These are phyloP conservation scores for Ophiocordyceps camponoti-rufipedis DNA, from an alignment of 2,329 filamentous ascomycete genomes.

Conservation along the genomic window DNA sequence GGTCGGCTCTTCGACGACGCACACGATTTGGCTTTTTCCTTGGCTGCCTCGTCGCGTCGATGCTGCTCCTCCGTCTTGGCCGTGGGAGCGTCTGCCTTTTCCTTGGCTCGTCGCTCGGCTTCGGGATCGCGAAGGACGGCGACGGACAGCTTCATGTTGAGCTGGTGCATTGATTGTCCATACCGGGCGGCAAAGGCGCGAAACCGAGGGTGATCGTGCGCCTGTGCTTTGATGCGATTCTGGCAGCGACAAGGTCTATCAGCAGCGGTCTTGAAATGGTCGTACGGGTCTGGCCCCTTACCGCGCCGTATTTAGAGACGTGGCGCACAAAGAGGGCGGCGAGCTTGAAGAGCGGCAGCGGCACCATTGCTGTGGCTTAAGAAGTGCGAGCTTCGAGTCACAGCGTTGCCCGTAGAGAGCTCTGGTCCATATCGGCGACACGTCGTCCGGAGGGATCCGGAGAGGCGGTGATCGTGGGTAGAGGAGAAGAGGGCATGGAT, in stretches of 20 bases:
- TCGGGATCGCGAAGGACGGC: slow-evolving; percentile 37
- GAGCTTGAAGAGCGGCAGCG: slow-evolving; percentile 49
- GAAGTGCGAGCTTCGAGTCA: background rate
- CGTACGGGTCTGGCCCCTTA: slow-evolving; percentile 18
- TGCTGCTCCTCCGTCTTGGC: slow-evolving; percentile 46
- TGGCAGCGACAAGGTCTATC: slow-evolving; percentile 11
- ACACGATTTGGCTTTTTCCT: slow-evolving; percentile 20
- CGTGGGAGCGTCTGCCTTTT: slow-evolving; percentile 44
- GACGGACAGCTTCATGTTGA: slow-evolving; percentile 48
- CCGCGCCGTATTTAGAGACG: slow-evolving; percentile 51
- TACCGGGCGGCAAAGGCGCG: slow-evolving; percentile 41
- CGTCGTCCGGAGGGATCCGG: no score
- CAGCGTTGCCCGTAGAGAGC: background rate
- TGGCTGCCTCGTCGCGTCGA: slow-evolving; percentile 31
- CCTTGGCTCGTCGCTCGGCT: slow-evolving; percentile 38
- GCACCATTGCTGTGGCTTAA: slow-evolving; percentile 29
- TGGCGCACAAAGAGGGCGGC: slow-evolving; percentile 45
- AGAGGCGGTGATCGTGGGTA: no score
- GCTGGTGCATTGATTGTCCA: slow-evolving; percentile 45
- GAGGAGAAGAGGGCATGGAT: no score
- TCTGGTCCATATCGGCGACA: background rate
- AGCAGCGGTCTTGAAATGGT: slow-evolving; percentile 2
- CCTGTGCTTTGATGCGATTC: slow-evolving; percentile 49
- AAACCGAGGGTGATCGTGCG: slow-evolving; percentile 45
- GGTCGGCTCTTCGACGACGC: slow-evolving; percentile 6